Percentiles rank a stretch among this genome's conserved stretches.
phyloP scores from a whole-genome alignment of 345 rosid genomes.

The Salix dunnii region DNA sequence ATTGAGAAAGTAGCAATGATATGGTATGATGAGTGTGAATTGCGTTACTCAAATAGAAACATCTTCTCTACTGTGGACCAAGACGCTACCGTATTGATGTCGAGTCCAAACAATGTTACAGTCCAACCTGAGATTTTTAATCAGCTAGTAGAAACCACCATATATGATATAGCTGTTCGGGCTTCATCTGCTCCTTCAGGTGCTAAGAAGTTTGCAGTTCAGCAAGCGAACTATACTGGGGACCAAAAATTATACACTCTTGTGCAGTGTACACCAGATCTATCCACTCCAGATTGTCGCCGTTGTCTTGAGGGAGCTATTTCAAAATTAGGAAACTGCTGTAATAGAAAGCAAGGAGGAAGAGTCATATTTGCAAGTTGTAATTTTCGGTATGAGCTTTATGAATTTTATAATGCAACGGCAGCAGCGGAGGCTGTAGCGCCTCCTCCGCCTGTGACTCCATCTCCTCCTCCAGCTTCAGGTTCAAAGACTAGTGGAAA shows the following conservation, averaged over 20 bases:
- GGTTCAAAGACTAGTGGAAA: conserved; percentile 3
- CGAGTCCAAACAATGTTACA: background rate
- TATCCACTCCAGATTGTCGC: conserved; percentile 26
- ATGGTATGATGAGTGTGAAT: conserved; percentile 42
- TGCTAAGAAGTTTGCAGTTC: conserved; percentile 32
- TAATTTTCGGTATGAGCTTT: conserved; percentile 38
- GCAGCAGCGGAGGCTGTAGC: background rate
- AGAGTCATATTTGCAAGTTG: conserved; percentile 40
- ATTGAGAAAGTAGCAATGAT: conserved; percentile 23
- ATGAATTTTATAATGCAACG: conserved; percentile 21
- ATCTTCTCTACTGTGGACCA: conserved; percentile 19
- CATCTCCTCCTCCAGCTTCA: conserved; percentile 19
- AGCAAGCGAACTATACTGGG: conserved; percentile 10
- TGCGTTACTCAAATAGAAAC: conserved; percentile 44
- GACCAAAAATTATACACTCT: conserved; percentile 34
- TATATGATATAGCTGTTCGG: conserved; percentile 6
- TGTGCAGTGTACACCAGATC: conserved; percentile 52
- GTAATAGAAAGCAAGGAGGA: conserved; percentile 30
- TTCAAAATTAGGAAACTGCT: conserved; percentile 20
- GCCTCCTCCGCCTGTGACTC: background rate
- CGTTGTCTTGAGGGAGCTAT: conserved; percentile 31
- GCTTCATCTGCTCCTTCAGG: conserved; percentile 21
- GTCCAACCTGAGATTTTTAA: conserved; percentile 6
- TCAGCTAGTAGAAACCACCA: background rate
- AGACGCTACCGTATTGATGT: fast-evolving